Evolutionary conservation across 2,329 filamentous ascomycete species (phyloP).

Genomic region (Chrysoporthe austroafricana): DNA sequence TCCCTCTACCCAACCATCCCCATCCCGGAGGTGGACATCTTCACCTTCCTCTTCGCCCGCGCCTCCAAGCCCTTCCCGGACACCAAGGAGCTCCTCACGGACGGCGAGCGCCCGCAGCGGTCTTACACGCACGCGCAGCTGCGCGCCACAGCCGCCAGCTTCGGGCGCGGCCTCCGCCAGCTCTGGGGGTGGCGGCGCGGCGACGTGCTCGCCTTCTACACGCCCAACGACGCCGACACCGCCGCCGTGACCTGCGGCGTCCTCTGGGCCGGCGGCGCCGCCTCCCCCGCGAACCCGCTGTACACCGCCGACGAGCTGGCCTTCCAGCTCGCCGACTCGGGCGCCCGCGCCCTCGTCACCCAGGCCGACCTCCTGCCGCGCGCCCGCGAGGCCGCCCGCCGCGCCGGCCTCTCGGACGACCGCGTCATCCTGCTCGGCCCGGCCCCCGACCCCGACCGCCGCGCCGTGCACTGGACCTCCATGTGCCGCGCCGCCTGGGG

Average conservation of each 20-base stretch:
- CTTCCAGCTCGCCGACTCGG: slow-evolving; percentile 80
- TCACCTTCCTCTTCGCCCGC: slow-evolving; percentile 76
- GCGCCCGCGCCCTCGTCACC: slow-evolving; percentile 75
- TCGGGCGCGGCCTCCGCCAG: slow-evolving; percentile 74
- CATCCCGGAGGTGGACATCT: slow-evolving; percentile 77
- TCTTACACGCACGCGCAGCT: slow-evolving; percentile 73
- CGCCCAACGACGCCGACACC: slow-evolving; percentile 85
- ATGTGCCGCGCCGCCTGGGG: slow-evolving; percentile 65
- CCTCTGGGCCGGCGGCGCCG: slow-evolving; percentile 80
- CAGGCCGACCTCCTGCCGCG: slow-evolving; percentile 68
- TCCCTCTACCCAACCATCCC: slow-evolving; percentile 67
- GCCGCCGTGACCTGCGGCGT: slow-evolving; percentile 76
- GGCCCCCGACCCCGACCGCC: slow-evolving; percentile 59
- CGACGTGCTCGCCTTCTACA: slow-evolving; percentile 81
- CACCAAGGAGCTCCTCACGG: slow-evolving; percentile 79
- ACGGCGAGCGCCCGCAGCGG: slow-evolving; percentile 65
- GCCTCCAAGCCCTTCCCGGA: slow-evolving; percentile 68
- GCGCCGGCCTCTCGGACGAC: slow-evolving; percentile 71
- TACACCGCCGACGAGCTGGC: slow-evolving; percentile 85
- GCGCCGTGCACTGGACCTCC: slow-evolving; percentile 72
- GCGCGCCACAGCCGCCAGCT: slow-evolving; percentile 68
- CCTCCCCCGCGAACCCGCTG: slow-evolving; percentile 85
- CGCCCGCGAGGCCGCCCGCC: slow-evolving; percentile 68
- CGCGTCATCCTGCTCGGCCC: slow-evolving; percentile 79
- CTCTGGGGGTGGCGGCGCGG: slow-evolving; percentile 79